Base-by-base conservation (phyloP, 2,329 filamentous ascomycete species). In the Cladorrhinum sp. region DNA sequence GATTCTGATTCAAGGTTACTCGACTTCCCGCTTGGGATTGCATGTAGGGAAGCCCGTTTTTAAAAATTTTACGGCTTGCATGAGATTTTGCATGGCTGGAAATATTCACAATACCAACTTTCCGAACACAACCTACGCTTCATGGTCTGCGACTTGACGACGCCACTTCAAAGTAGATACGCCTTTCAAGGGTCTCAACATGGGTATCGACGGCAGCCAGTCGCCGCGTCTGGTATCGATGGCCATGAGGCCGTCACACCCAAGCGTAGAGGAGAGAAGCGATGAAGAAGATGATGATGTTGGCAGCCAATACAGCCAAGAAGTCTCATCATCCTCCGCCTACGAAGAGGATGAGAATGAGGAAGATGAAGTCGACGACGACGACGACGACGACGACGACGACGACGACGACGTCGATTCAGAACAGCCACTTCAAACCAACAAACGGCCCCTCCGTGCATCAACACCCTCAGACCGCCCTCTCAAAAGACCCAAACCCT, bases 401-500 rank as follows among this genome's bases (percentile, higher is more conserved):
- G 21, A 24, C 2, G 7, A 55, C 12, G 42, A 46, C 12, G 33
- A 55, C 21, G 42, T 16, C 55, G 7, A 50, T n/a, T 16, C 18
- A 26, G 33, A 42, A 14, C 56, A 24, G 30, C 46, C 18, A 18
- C 50, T 30, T n/a, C n/a, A 5, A 21, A 16, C 30, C 65, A 14
- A 62, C 64, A 67, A 20, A 39, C 33, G 58, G 6, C 26, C 66
- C 4, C 58, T 55, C 24, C 21, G 24, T 24, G 24, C 46, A 2
- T 23, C 33, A 51, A 20, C 23, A 49, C 39, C 6, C 21, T 20
- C 16, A 24, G 26, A 28, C 23, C 70, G 61, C 14, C 76, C 77
- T 2, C 76, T 79, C 63, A 85, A 85, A 67, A 76, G 81, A 30
- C 72, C 72, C 52, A 79, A 72, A 30, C 14, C 60, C 23, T 23